These are phyloP conservation scores for Chrysoporthe deuterocubensis DNA, from an alignment of 2,329 filamentous ascomycete species.

Conservation along the genomic window DNA sequence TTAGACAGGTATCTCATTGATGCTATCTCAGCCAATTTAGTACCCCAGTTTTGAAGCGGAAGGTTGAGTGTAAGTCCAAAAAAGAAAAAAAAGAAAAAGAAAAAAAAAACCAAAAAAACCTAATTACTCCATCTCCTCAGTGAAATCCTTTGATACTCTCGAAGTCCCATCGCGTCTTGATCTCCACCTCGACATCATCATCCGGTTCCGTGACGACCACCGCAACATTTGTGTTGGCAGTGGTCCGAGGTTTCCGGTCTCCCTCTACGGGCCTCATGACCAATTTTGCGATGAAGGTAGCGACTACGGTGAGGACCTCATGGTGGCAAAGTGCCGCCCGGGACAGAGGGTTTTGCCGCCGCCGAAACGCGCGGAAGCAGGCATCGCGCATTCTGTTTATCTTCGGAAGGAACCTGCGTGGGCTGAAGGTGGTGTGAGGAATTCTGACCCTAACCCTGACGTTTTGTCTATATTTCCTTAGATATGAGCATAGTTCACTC, in stretches of 20 bases:
- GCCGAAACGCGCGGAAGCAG: slow-evolving; percentile 35
- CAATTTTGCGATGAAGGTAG: slow-evolving; percentile 34
- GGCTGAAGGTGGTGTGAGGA: slow-evolving; percentile 17
- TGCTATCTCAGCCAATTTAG: too few species aligned
- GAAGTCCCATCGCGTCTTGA: slow-evolving; percentile 14
- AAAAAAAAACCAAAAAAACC: too few species aligned
- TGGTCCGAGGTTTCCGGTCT: slow-evolving; percentile 34
- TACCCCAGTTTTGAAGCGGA: background rate
- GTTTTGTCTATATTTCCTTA: too few species aligned
- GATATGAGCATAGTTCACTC: too few species aligned
- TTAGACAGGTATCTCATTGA: too few species aligned
- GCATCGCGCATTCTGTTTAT: slow-evolving; percentile 31
- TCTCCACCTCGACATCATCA: slow-evolving; percentile 17
- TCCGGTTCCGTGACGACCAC: slow-evolving; percentile 36
- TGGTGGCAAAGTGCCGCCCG: slow-evolving; percentile 36
- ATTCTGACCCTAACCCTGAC: too few species aligned
- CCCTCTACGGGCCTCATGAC: slow-evolving; percentile 34
- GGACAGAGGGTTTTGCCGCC: slow-evolving; percentile 37
- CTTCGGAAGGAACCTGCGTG: slow-evolving; percentile 34
- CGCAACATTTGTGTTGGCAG: slow-evolving; percentile 36
- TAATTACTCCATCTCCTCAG: background rate
- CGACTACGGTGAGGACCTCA: slow-evolving; percentile 34
- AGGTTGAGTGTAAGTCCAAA: background rate
- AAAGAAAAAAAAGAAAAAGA: too few species aligned
- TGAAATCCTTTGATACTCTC: slow-evolving; percentile 12